Evolutionary conservation across 345 rosid genomes (phyloP).

Genomic region (Boechera stricta): DNA sequence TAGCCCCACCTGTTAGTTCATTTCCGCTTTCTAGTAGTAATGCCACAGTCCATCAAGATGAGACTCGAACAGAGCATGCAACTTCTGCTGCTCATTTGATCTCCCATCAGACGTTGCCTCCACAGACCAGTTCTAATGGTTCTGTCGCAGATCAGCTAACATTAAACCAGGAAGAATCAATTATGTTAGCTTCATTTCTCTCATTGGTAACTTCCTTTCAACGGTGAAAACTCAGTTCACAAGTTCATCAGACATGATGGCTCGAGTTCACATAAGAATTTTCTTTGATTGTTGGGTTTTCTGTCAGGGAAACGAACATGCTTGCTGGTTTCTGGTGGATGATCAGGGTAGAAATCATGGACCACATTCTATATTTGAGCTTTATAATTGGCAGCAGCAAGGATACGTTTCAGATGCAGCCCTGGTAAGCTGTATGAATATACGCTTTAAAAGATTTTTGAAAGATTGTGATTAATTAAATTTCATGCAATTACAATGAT

Average conservation of each 20-base stretch:
- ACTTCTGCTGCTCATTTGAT: conserved; percentile 39
- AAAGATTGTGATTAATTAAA: conserved; percentile 11
- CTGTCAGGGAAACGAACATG: conserved; percentile 64
- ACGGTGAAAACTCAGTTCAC: conserved; percentile 35
- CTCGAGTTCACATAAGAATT: conserved; percentile 25
- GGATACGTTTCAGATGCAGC: conserved; percentile 67
- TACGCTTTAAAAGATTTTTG: neutral
- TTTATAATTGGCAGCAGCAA: conserved; percentile 66
- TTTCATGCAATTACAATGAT: neutral
- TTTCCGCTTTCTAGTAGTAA: conserved; percentile 1
- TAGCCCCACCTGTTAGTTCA: conserved; percentile 40
- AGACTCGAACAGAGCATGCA: conserved; percentile 41
- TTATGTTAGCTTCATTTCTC: conserved; percentile 39
- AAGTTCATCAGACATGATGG: conserved; percentile 26
- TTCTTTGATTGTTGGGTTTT: conserved; percentile 7
- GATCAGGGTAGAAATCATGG: conserved; percentile 73
- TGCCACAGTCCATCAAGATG: conserved; percentile 40
- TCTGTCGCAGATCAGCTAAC: conserved; percentile 41
- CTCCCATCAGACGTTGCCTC: conserved; percentile 44
- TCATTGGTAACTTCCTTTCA: conserved; percentile 56
- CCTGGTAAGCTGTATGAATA: conserved; percentile 55
- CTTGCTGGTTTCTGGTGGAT: conserved; percentile 87
- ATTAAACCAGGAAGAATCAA: conserved; percentile 45
- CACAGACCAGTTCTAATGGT: conserved; percentile 42
- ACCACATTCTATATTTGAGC: conserved; percentile 71